phyloP scores from a whole-genome alignment of 257 asterid genomes.

The Solanum dulcamara region DNA sequence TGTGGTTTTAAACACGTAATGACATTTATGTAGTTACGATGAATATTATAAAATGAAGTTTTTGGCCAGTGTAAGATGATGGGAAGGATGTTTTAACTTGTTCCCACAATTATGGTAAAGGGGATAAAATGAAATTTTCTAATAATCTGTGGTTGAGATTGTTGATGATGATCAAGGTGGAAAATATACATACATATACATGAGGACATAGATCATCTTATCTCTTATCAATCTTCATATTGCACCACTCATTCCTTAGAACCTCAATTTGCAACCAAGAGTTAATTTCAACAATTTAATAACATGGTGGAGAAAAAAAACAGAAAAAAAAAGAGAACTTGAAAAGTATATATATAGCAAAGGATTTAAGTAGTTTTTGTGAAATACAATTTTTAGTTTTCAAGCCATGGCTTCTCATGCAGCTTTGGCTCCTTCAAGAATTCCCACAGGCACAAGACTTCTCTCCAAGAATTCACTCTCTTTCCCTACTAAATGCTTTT shows the following conservation, averaged over 20 bases:
- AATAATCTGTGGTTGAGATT: slow-evolving; percentile 38
- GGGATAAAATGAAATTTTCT: background rate
- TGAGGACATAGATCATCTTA: slow-evolving; percentile 36
- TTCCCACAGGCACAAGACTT: slow-evolving; percentile 53
- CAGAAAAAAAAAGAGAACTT: background rate
- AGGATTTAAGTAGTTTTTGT: background rate
- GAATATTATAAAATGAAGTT: too few species aligned
- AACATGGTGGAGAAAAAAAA: too few species aligned
- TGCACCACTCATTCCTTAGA: slow-evolving; percentile 45
- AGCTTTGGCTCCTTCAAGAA: slow-evolving; percentile 84
- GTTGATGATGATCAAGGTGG: slow-evolving; percentile 8
- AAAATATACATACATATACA: background rate
- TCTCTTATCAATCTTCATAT: slow-evolving; percentile 32
- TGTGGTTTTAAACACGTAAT: background rate
- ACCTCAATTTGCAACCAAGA: slow-evolving; percentile 29
- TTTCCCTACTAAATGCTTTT: slow-evolving; percentile 53
- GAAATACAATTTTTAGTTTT: slow-evolving; percentile 18
- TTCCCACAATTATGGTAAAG: background rate
- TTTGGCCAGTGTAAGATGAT: background rate
- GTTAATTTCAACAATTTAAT: background rate
- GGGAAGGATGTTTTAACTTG: background rate
- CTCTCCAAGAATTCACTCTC: slow-evolving; percentile 40
- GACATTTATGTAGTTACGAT: background rate
- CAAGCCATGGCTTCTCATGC: slow-evolving; percentile 75
- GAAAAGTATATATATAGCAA: slow-evolving; percentile 3